These are phyloP conservation scores for Alisma plantagoaquatica DNA, from an alignment of 106 monocot species.

Conservation along the genomic window DNA sequence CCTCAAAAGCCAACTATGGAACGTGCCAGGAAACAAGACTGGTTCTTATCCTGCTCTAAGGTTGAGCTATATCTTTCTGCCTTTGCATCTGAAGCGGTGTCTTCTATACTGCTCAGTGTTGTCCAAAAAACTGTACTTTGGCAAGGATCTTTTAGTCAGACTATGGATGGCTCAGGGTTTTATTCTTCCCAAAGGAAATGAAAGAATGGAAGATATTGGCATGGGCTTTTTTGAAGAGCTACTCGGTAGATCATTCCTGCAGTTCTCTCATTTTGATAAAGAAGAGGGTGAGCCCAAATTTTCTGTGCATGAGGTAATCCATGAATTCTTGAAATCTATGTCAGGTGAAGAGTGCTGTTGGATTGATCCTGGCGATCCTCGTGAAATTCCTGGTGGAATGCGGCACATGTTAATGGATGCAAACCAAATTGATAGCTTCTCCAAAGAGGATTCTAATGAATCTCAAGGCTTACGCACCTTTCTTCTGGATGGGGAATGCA, in stretches of 20 bases:
- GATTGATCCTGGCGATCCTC: not conserved
- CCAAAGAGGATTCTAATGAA: not conserved
- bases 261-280: constrained; percentile 11
- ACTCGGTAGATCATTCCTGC: constrained; percentile 34
- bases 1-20: constrained; percentile 20
- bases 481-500: constrained; percentile 9
- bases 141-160: constrained; percentile 27
- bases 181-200: constrained; percentile 8
- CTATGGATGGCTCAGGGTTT: constrained; percentile 47
- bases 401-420: constrained; percentile 6
- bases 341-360: constrained; percentile 20
- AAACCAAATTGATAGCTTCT: constrained; percentile 1
- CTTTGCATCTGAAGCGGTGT: constrained; percentile 38
- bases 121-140: constrained; percentile 29
- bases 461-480: constrained; percentile 24
- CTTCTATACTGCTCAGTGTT: constrained; percentile 40
- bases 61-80: constrained; percentile 36
- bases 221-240: constrained; percentile 22
- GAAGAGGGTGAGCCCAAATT: constrained; percentile 8
- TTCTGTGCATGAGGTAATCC: constrained; percentile 33
- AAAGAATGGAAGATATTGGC: constrained; percentile 20
- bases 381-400: not conserved
- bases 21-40: constrained; percentile 4
- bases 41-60: constrained; percentile 17
- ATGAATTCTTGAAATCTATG: constrained; percentile 33